Base-by-base conservation (phyloP, 305 asterid species). In the Fraxinus sp. region DNA sequence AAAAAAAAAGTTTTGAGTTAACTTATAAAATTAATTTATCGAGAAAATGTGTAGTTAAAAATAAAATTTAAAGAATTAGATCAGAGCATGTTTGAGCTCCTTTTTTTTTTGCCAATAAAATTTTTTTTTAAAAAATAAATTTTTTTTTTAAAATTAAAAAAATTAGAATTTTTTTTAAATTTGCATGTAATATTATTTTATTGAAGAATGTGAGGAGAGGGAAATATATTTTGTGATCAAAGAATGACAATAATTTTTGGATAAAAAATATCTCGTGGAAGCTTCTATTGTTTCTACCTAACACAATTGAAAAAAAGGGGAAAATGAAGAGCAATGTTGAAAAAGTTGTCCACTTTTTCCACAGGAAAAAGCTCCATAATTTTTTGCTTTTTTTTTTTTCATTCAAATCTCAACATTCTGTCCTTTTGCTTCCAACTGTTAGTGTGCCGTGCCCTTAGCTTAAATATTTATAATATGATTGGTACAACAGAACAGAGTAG, bases 261-360 rank as follows among this genome's bases (percentile, higher is more conserved):
- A 73, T 36, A 36, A 79, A 26, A 80, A 86, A 91, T 76, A 91
- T 89, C 86, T 83, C 3, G 72, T 87, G 92, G 93, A 90, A 92
- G 89, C 88, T 93, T 91, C 93, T 89, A 88, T 75, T 81, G 86
- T 86, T 79, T 83, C 89, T 85, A 91, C 96, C 96, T 89, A 93
- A 87, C 94, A 77, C 96, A 84, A 85, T 86, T 82, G 73, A 46
- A 14, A 46, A 46, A 46, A 0, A 5, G 57, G 5, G n/a, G 0
- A 3, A 14, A 3, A 46, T 3, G 5, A 14, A 46, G 57, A 73
- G 22, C 59, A 37, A 75, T 78, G 77, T 77, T 78, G 80, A 83
- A 85, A 87, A 78, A 84, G 80, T 70, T 77, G 84, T 70, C 20
- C 72, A 68, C 71, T 87, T 85, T 92, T 87, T 85, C 87, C 81